Base-by-base conservation (phyloP, 805 yeast genomes). In the Starmera caribaea region DNA sequence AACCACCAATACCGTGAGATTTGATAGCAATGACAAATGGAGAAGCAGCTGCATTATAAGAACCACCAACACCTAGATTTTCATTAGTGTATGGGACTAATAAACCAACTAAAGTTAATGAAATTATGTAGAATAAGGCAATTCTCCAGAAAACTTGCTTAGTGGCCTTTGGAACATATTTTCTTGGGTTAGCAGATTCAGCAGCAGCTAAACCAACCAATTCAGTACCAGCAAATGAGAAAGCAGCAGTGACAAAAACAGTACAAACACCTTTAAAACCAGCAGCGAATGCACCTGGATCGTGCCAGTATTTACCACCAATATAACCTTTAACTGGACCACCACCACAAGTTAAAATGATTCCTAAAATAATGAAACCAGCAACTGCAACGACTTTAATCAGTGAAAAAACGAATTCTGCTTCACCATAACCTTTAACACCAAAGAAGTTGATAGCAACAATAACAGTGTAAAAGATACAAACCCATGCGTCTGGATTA, bases 1-100 rank as follows among this genome's bases (percentile, higher is more conserved):
- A 62, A 7, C 72, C 79, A 16, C 63, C 66, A 38, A 78, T 77
- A 41, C 81, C 81, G 5, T 78, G 81, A 51, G 67, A 72, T 59
- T 69, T 71, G 50, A 73, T 76, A 36, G 81, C 83, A 50, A 78
- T 69, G 40, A 78, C 82, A 47, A 76, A 79, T 3, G 84, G 83
- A 28, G 81, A 76, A 14, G 80, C 78, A 27, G 78, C 69, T 21
- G 82, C 82, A 45, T 77, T 74, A 8, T 64, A 49, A 34, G 63
- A 61, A 48, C 78, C 80, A 48, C 73, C 59, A 44, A 79, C 80
- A 47, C 73, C 58, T 43, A 80, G 63, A 38, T 65, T 61, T 17
- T 66, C 61, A 50, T 77, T 78, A 37, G 63, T 67, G 37, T 67
- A 68, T 35, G 77, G 66, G 38, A 77, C 85, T 44, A 79, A 71